Base-by-base conservation (phyloP, 2,329 filamentous ascomycete genomes). In the Colletotrichum musae region DNA sequence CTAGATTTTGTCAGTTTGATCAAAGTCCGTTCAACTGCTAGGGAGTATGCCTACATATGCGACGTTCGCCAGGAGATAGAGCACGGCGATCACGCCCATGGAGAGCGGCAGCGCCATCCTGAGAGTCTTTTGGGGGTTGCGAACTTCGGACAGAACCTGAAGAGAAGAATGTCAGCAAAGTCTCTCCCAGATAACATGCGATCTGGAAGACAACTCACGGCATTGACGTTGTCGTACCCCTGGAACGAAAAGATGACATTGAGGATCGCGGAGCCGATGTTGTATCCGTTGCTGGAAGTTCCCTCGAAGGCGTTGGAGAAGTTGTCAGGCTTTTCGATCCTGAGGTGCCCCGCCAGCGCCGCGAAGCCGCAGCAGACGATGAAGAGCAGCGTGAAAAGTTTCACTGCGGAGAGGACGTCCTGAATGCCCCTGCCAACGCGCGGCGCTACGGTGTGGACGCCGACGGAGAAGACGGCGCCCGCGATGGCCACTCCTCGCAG, bases 341-440 rank as follows among this genome's bases (percentile, higher is more conserved):
- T 56, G 6, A 70, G 62, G 39, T 67, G 56, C 2, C 67, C 67
- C 1, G 62, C 57, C 28, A 67, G 13, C 6, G 63, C 67, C 12
- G 67, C 67, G n/a, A 70, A 70, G 10, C 67, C 67, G 39, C 67
- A 70, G 47, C 67, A 70, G 4, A 70, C 62, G 39, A 70, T 70
- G 39, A 70, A 70, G 2, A 70, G 39, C 5, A 70, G 67, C 4
- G 58, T 66, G 4, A 70, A 70, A 1, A 70, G 57, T 45, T 70
- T 70, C 28, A 70, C 67, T 2, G 63, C 67, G 7, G 67, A 66
- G 6, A 70, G 58, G 3, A 61, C 18, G 3, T 70, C 67, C 36
- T 70, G 63, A 2, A 67, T 56, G 1, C 62, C 67, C 24, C 67
- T 51, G 9, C 67, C 63, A 10, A 51, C 24, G 18, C 67, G 62